Base-by-base conservation (phyloP, 2,329 filamentous ascomycete genomes). In the Moelleriella libera region DNA sequence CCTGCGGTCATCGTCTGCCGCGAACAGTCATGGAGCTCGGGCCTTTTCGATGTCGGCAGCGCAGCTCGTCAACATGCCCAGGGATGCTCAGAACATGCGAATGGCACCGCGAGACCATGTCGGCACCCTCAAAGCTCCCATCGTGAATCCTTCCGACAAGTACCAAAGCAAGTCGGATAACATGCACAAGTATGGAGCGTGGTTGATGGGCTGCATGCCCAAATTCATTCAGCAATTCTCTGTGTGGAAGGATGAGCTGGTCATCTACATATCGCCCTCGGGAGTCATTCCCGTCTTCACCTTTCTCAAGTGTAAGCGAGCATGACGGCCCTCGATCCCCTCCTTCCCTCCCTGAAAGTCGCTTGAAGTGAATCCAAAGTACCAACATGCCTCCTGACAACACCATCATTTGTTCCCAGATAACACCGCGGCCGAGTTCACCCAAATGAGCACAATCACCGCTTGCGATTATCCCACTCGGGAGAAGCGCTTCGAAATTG, bases 201-300 rank as follows among this genome's bases (percentile, higher is more conserved):
- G 95, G 78, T 72, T 98, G 60, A 90, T 98, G 80, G 89, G 88
- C 56, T 94, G 87, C 67, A 70, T 98, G 61, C 94, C 92, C 59
- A 97, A 96, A 75, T 96, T 95, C 69, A 80, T 98, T 59, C 94
- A 98, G 72, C 92, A 98, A 71, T 97, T 97, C 72, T 94, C 89
- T 10, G 90, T 98, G 48, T 98, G 92, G 92, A 98, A 98, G 72
- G 92, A 98, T 64, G 92, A 98, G 69, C 80, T 98, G 63, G 88
- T 85, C 58, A 87, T 96, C 65, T 90, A 94, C 68, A 92, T 97
- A 61, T 75, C 87, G 44, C 92, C 92, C 1, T 71, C 85, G 39
- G 92, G 88, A 56, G 81, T 97, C 57, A 79, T 96, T 56, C 92
- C 92, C 40, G 85, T 94, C 59, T 89, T 98, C 67, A 80, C 78